phyloP scores from a whole-genome alignment of 2,329 filamentous ascomycete genomes.

The Harringtonia aguacate region DNA sequence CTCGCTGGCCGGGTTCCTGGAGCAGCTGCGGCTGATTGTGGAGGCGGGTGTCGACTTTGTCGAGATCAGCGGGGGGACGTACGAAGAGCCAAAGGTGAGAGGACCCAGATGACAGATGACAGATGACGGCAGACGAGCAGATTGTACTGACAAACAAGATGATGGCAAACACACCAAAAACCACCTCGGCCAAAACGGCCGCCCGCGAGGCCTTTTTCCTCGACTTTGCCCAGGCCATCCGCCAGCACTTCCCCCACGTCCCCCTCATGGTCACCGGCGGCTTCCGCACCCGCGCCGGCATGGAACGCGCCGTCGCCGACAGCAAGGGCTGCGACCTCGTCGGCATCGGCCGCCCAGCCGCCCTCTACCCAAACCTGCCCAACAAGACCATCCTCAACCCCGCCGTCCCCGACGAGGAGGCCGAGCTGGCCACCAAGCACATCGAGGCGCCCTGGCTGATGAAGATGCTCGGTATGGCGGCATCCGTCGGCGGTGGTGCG shows the following conservation, averaged over 20 bases:
- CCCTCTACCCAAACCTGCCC: slow-evolving; percentile 26
- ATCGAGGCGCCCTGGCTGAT: not conserved
- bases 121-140: no score
- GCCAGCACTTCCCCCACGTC: slow-evolving; percentile 29
- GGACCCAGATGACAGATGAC: not conserved
- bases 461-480: not conserved
- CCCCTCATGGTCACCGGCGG: slow-evolving; percentile 52
- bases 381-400: slow-evolving; percentile 23
- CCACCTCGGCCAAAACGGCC: slow-evolving; percentile 29
- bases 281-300: slow-evolving; percentile 38
- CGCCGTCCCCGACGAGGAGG: slow-evolving; percentile 22
- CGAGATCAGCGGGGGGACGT: slow-evolving; percentile 55
- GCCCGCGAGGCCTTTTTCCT: slow-evolving; percentile 59
- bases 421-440: slow-evolving; percentile 18
- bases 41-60: slow-evolving; percentile 51
- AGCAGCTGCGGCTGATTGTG: slow-evolving; percentile 42
- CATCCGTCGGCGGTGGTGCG: not conserved
- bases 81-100: slow-evolving; percentile 37
- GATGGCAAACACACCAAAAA: not conserved
- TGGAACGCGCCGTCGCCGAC: slow-evolving; percentile 26
- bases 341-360: slow-evolving; percentile 27
- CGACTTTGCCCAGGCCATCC: slow-evolving; percentile 47
- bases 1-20: slow-evolving; percentile 40
- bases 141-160: no score
- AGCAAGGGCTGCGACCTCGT: slow-evolving; percentile 30